phyloP scores from a whole-genome alignment of 345 rosid genomes.

The Angophora floribunda region DNA sequence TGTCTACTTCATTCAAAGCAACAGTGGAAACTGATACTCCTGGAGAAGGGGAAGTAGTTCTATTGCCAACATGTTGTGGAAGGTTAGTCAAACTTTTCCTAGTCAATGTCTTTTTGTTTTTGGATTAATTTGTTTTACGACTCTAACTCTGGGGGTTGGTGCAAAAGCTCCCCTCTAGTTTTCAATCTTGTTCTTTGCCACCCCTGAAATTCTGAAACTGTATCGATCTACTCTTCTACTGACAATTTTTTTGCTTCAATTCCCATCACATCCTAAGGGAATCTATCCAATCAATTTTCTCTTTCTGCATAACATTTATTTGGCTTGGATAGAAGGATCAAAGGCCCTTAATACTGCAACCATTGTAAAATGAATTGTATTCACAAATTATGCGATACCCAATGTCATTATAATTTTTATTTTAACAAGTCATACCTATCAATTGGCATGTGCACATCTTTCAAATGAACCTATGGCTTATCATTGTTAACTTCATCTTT shows the following conservation, averaged over 20 bases:
- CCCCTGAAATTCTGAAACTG: not conserved
- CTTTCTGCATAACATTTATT: not conserved
- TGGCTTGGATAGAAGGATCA: not conserved
- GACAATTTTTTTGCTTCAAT: not conserved
- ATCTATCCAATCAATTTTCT: not conserved
- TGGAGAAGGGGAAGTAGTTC: slow-evolving; percentile 36
- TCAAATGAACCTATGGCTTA: not conserved
- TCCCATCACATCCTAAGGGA: not conserved
- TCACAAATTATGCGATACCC: not conserved
- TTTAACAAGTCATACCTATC: not conserved
- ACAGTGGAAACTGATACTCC: slow-evolving; percentile 24
- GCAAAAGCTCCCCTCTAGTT: not conserved
- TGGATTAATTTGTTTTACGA: not conserved
- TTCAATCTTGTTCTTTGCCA: not conserved
- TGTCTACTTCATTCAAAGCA: slow-evolving; percentile 35
- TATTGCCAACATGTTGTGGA: slow-evolving; percentile 62
- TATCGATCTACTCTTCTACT: rapidly evolving
- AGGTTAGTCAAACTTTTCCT: slow-evolving; percentile 32
- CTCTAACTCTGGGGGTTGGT: not conserved
- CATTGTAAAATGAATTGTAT: not conserved
- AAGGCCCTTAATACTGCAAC: not conserved
- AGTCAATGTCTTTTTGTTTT: not conserved
- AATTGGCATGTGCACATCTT: not conserved
- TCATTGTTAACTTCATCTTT: not conserved
- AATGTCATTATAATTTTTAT: not conserved